Percentiles rank a stretch among this genome's conserved stretches.
Evolutionary conservation across 2,329 filamentous ascomycete genomes (phyloP).

Genomic region (Talaromyces sp.): DNA sequence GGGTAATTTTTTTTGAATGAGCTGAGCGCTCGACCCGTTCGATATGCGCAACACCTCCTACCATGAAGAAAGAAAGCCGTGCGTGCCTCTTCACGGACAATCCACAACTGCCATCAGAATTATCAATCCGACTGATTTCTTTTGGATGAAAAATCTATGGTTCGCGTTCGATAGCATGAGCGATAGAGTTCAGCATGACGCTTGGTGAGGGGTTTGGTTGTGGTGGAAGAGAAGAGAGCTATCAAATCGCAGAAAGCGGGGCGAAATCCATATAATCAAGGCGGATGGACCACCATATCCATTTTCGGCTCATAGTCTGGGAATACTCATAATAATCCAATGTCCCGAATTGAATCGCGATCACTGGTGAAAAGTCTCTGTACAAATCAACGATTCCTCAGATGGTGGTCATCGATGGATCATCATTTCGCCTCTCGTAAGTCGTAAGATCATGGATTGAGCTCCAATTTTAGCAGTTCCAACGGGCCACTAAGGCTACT

Average conservation of each 20-base stretch:
- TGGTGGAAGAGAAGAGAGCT: not conserved
- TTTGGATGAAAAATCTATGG: not conserved
- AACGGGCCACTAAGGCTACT: not conserved
- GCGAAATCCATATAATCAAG: not conserved
- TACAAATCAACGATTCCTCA: not conserved
- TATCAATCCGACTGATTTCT: not conserved
- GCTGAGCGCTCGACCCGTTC: not conserved
- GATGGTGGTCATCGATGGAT: slow-evolving; percentile 1
- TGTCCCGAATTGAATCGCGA: not conserved
- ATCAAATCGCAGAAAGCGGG: not conserved
- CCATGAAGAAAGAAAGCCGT: not conserved
- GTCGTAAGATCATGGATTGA: not conserved
- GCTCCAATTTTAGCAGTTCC: not conserved
- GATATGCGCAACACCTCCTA: not conserved
- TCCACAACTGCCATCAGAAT: not conserved
- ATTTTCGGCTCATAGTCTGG: not conserved
- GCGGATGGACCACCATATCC: not conserved
- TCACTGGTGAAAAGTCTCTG: not conserved
- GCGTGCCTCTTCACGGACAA: not conserved
- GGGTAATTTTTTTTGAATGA: not conserved
- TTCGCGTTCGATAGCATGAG: not conserved
- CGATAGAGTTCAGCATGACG: not conserved
- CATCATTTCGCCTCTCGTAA: not conserved
- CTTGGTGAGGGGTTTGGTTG: not conserved
- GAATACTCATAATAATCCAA: not conserved